Evolutionary conservation across 768 basidiomycete genomes (phyloP), one percentile per base, ranked within the genome.

Genomic region (Phlegmacium glaucopus): DNA sequence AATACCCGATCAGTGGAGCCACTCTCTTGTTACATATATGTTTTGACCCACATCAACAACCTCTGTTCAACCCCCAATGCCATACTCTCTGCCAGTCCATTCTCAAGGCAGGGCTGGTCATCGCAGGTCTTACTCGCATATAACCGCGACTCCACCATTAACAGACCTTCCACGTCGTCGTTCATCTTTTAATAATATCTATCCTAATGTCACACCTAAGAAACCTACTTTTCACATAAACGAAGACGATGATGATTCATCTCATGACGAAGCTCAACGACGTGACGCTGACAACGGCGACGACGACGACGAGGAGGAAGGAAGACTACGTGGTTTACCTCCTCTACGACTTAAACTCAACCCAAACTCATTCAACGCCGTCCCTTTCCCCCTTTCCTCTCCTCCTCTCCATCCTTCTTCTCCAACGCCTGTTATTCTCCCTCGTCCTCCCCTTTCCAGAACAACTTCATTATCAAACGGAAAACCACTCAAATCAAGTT

Each of bases 401-500:
- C 59, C 59, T 58, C 39, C 9, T 42, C 37, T 55, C 13, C 30
- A 41, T 39, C 30, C 52, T 13, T 27, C 25, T 17, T 45, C 37
- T 37, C 66, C 41, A 37, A n/a, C 46, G 42, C 48, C 12, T 52
- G 55, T 10, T 44, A 42, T n/a, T n/a, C 16, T 62, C 53, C 46
- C 63, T 63, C 17, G 70, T 51, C 48, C 72, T 59, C 36, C 57
- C 56, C 38, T 75, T 61, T 50, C 64, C 47, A 57, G 74, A 53
- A 64, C 75, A 44, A 26, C 69, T 51, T 55, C 75, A 47, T 42
- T 66, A 51, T 55, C 74, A 16, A 90, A 84, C 48, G 90, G 91
- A 37, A 90, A 90, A 61, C 87, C 90, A 5, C 83, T 94, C 66
- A 91, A 91, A 60, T 77, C 87, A 0, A 87, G 90, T 1, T 78